phyloP scores from a whole-genome alignment of 129 eudicot genomes.

The Flaveria robusta region DNA sequence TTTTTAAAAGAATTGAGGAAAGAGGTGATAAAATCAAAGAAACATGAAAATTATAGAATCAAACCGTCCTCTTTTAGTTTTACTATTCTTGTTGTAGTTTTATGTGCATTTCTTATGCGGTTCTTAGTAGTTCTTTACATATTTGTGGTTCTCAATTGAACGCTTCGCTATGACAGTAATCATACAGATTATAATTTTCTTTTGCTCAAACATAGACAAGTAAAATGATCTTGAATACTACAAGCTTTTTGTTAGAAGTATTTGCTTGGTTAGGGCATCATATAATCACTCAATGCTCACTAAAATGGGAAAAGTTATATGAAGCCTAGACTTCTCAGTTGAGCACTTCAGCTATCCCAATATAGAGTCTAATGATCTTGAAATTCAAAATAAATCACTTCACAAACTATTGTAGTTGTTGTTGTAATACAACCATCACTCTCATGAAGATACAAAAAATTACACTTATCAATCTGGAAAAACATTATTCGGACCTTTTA shows the following conservation, averaged over 20 bases:
- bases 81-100: too few species aligned
- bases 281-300: neutral
- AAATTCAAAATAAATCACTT: conserved; percentile 23
- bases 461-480: neutral
- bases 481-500: neutral
- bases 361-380: neutral
- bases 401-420: neutral
- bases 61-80: too few species aligned
- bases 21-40: too few species aligned
- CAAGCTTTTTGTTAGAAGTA: conserved; percentile 2
- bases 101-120: too few species aligned
- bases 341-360: conserved; percentile 10
- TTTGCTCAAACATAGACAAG: conserved; percentile 3
- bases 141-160: too few species aligned
- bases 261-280: neutral
- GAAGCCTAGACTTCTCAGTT: neutral
- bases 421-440: neutral
- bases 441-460: neutral
- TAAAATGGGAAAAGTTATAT: neutral
- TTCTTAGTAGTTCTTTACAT: too few species aligned
- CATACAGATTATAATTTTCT: conserved; percentile 13
- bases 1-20: too few species aligned
- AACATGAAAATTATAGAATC: too few species aligned
- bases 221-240: conserved; percentile 4
- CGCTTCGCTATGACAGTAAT: too few species aligned